Percentiles rank a stretch among this genome's conserved stretches.
These are phyloP conservation scores for Fragilaria radians DNA, from an alignment of 108 stramenopile species.

Conservation along the genomic window DNA sequence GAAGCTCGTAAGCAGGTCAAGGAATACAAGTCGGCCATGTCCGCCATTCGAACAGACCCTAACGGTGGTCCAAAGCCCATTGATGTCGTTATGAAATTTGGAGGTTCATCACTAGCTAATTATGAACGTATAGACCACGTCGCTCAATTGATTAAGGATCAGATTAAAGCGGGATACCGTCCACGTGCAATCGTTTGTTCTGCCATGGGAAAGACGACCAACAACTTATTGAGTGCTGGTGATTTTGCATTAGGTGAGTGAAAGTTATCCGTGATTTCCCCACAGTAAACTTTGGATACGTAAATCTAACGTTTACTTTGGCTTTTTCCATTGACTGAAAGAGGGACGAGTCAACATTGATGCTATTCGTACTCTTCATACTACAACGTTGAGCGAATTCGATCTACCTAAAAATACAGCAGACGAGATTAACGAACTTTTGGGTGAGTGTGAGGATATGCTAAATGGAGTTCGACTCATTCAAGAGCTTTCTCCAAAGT, in stretches of 20 bases:
- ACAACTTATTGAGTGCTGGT: constrained; percentile 82
- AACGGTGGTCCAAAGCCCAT: constrained; percentile 6
- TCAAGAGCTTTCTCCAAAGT: constrained; percentile 86
- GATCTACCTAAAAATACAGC: constrained; percentile 44
- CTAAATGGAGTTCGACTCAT: constrained; percentile 86
- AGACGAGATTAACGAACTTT: constrained; percentile 57
- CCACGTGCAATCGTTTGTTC: constrained; percentile 84
- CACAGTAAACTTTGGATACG: constrained; percentile 3
- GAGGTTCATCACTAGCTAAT: constrained; percentile 87
- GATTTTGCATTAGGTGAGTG: constrained; percentile 75
- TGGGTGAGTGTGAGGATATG: constrained; percentile 88
- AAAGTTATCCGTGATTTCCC: constrained; percentile 1
- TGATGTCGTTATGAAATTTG: constrained; percentile 90
- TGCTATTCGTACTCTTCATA: constrained; percentile 85
- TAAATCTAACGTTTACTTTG: constrained; percentile 1
- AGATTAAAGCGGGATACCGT: constrained; percentile 55
- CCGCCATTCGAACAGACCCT: background rate
- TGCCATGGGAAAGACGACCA: constrained; percentile 99
- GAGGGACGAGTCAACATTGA: constrained; percentile 88
- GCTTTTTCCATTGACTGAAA: background rate
- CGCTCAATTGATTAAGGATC: constrained; percentile 78
- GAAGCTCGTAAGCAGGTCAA: background rate
- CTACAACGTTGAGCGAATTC: constrained; percentile 64
- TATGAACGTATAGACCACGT: constrained; percentile 87
- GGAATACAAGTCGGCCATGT: background rate